Conservation (phyloP, 495 filamentous ascomycete genomes). For the Trichodelitschia bisporula region DNA sequence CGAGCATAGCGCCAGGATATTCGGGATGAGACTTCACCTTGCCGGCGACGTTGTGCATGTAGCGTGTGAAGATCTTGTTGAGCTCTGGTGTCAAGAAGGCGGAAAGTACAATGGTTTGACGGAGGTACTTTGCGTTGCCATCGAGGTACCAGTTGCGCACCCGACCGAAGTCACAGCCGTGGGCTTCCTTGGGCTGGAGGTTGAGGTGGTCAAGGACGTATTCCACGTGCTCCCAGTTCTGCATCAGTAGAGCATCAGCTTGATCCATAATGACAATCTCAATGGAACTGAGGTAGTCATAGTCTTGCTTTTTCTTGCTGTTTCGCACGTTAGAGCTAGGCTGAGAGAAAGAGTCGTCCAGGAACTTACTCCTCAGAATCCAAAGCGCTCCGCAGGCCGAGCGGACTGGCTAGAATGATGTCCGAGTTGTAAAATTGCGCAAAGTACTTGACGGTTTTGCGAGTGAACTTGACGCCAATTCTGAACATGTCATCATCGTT, state of each 20-base stretch:
- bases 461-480: constrained; percentile 77
- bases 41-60: constrained; percentile 59
- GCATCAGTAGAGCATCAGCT: constrained; percentile 83
- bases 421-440: constrained; percentile 90
- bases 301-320: constrained; percentile 45
- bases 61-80: constrained; percentile 47
- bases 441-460: constrained; percentile 87
- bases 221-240: constrained; percentile 93
- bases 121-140: constrained; percentile 48
- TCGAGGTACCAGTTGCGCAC: constrained; percentile 86
- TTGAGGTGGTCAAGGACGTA: constrained; percentile 83
- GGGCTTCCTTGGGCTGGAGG: constrained; percentile 64
- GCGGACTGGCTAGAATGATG: constrained; percentile 70
- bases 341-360: too few relatives aligned
- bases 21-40: constrained; percentile 42
- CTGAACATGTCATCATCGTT: constrained; percentile 96
- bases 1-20: constrained; percentile 41
- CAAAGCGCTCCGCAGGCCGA: constrained; percentile 75
- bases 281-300: constrained; percentile 80
- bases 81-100: constrained; percentile 78
- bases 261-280: constrained; percentile 80
- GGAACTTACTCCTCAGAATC: constrained; percentile 31
- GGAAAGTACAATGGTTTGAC: constrained; percentile 60
- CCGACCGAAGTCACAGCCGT: constrained; percentile 83
- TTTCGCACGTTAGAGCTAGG: too few relatives aligned